Base-by-base conservation (phyloP, 1,139 yeast genomes). In the Pichia sp. region DNA sequence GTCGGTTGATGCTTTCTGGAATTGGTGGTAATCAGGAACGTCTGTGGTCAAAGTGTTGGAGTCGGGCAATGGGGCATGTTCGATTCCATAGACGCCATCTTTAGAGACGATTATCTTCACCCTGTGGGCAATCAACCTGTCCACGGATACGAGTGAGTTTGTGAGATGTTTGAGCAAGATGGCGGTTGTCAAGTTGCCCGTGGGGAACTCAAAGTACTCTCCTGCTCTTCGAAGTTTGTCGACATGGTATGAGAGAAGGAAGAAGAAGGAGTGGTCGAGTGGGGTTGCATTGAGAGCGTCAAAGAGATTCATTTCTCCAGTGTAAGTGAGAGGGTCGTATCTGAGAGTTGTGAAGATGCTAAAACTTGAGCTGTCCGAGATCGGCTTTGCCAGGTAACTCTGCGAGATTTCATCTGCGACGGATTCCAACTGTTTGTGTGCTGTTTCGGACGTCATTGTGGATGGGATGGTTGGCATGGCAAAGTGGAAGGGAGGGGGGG, bases 211-310 rank as follows among this genome's bases (percentile, higher is more conserved):
- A 64, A 90, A 89, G 67, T 76, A 85, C 29, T 69, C 62, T 8
- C 84, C 64, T 0, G 90, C 71, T 58, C 77, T 77, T 46, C 77
- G 72, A 26, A 89, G 68, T 49, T 97, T 73, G 51, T 77, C 75
- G 46, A 77, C 72, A 68, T 90, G 97, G 59, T 82, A 82, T 19
- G 78, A 75, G 31, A 88, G 71, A 38, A 89, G 72, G 60, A 87
- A 84, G 68, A 85, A 85, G 57, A 82, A 47, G 63, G 66, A 51
- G 51, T 61, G 52, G 67, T 76, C 55, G 30, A 62, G 49, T 26
- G 64, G 62, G 0, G 69, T 61, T 42, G 76, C 67, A 16, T 72
- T 68, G 6, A 63, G 57, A 6, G 69, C 68, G 5, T 61, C 58
- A 6, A 60, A 50, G 3, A 56, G 32, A 1, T 57, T 58, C 8